Evolutionary conservation across 352 stramenopile species (phyloP), one percentile per base, ranked within the genome.

Genomic region (Globisporangium iwayamae): DNA sequence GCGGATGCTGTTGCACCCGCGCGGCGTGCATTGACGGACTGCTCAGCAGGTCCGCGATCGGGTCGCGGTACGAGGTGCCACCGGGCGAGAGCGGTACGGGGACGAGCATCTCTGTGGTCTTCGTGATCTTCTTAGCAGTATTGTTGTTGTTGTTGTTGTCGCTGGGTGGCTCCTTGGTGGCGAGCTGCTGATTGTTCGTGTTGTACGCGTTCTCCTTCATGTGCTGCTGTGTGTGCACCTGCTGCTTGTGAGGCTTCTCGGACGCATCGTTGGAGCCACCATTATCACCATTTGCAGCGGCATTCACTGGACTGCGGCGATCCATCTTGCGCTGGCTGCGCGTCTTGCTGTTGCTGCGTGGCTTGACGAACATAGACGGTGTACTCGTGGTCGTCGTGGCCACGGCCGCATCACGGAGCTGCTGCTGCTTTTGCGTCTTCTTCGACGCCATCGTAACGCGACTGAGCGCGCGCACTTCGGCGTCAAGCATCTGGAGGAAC

Each of bases 401-500:
- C 0, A 51, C 43, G 0, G 32, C 47, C 4, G 54, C 55, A 52
- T 38, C 53, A 22, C 55, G 56, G 2, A 64, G 51, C 48, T 69
- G 57, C 32, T 61, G 46, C 16, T 48, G 56, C 48, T 69, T 61
- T 11, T 50, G 39, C 11, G 43, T 52, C 41, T 57, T 48, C 38
- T 69, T 64, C 4, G 63, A 58, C 0, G 56, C 60, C 39, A 22
- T 58, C 30, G 34, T 54, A 59, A 32, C 60, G 61, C 41, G 73
- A 32, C 39, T 60, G 46, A 69, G 63, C 47, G 57, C 63, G 0
- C 66, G 66, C 22, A 81, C 66, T 34, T 81, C 66, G 0, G 70
- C 47, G 25, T 91, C 74, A 32, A 87, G 64, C 51, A 79, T 72
- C 22, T 58, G 56, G 10, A 91, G 53, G 28, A 85, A 83, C 1